A percentile compares a stretch with the other conserved stretches of the same genome.
phyloP scores from a whole-genome alignment of 108 stramenopile genomes.

The Nitzschia sp. region DNA sequence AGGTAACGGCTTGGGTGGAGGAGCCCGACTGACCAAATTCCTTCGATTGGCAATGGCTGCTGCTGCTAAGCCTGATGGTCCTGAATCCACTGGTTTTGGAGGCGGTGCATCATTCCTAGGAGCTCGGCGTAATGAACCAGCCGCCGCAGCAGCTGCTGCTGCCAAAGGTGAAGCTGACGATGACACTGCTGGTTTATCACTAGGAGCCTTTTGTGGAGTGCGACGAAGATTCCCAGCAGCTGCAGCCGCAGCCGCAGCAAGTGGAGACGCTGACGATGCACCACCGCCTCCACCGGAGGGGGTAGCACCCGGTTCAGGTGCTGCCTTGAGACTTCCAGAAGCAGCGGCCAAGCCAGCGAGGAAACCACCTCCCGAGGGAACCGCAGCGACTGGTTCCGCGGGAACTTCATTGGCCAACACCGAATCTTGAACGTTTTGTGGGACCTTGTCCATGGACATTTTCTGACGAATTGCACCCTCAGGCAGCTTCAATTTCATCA shows the following conservation, averaged over 20 bases:
- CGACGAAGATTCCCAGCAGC: conserved; percentile 7
- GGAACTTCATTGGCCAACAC: conserved; percentile 27
- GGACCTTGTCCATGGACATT: conserved; percentile 26
- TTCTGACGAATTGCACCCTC: conserved; percentile 32
- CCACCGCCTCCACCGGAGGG: neutral
- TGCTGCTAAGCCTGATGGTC: conserved; percentile 2
- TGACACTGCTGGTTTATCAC: neutral
- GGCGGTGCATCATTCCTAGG: conserved; percentile 4
- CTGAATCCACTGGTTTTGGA: conserved; percentile 2
- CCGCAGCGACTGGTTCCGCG: neutral
- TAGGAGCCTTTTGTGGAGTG: conserved; percentile 7
- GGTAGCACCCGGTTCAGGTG: neutral
- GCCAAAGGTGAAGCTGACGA: conserved; percentile 11
- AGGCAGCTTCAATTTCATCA: conserved; percentile 39
- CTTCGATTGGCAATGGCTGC: conserved; percentile 7
- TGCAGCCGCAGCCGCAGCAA: conserved; percentile 22
- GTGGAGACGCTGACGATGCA: neutral
- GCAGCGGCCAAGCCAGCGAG: conserved; percentile 19
- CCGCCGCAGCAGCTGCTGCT: conserved; percentile 16
- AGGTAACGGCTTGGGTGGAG: neutral
- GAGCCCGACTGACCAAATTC: neutral
- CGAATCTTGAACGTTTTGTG: conserved; percentile 27
- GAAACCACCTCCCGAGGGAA: neutral
- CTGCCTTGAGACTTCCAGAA: neutral
- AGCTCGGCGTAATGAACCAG: neutral